phyloP scores from a whole-genome alignment of 352 stramenopile species.

The Pythium pectinolyticum region DNA sequence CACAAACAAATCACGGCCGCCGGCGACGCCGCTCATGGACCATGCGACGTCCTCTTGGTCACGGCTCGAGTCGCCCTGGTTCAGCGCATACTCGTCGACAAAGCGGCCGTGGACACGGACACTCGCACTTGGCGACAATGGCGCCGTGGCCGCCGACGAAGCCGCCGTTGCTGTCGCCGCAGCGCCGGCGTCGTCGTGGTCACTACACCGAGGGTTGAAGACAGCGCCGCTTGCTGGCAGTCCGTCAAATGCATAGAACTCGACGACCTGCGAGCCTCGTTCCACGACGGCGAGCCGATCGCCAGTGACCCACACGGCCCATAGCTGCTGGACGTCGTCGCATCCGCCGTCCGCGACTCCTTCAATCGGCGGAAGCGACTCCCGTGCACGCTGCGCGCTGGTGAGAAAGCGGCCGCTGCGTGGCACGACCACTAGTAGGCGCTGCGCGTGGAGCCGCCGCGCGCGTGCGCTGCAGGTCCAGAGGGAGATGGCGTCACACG shows the following conservation, averaged over 20 bases:
- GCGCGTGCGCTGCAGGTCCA: slow-evolving; percentile 40
- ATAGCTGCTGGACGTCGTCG: slow-evolving; percentile 38
- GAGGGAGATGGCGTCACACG: slow-evolving; percentile 39
- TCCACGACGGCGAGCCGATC: slow-evolving; percentile 69
- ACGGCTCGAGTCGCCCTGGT: slow-evolving; percentile 45
- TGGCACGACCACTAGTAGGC: slow-evolving; percentile 38
- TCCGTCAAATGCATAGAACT: slow-evolving; percentile 74
- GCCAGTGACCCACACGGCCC: slow-evolving; percentile 49
- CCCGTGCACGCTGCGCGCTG: slow-evolving; percentile 1
- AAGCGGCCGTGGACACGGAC: slow-evolving; percentile 34
- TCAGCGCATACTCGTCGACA: slow-evolving; percentile 58
- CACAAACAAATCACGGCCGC: slow-evolving; percentile 66
- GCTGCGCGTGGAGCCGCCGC: slow-evolving; percentile 34
- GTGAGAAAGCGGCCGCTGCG: slow-evolving; percentile 33
- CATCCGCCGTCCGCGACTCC: slow-evolving; percentile 27
- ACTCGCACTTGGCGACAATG: slow-evolving; percentile 27
- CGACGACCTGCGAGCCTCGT: slow-evolving; percentile 49
- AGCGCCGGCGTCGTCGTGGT: no score
- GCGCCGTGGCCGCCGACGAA: slow-evolving; percentile 5
- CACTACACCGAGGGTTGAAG: not conserved
- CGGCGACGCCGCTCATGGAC: slow-evolving; percentile 45
- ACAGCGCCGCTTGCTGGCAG: slow-evolving; percentile 27
- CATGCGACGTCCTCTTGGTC: slow-evolving; percentile 51
- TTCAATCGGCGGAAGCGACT: not conserved
- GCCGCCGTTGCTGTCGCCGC: no score